Percentiles rank a stretch among this genome's conserved stretches.
Evolutionary conservation across 1,284 basidiomycete species (phyloP).

Genomic region (Athelia psychrophila): DNA sequence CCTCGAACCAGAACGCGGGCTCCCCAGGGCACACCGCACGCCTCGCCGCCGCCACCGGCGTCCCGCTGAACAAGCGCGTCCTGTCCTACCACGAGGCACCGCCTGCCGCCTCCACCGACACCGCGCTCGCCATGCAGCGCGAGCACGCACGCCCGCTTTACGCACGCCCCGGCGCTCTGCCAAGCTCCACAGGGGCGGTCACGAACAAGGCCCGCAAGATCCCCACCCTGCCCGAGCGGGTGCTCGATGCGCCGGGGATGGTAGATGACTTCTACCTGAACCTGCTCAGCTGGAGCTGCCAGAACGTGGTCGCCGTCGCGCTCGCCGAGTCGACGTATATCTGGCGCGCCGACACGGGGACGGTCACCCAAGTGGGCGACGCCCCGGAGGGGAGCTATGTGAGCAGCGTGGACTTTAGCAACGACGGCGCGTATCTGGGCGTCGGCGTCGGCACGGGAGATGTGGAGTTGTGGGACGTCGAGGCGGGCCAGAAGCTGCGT

Average conservation of each 20-base stretch:
- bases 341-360: conserved; percentile 91
- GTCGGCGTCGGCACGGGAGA: conserved; percentile 84
- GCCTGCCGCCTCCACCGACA: conserved; percentile 64
- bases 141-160: conserved; percentile 73
- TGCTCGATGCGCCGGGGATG: conserved; percentile 94
- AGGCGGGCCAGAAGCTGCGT: conserved; percentile 76
- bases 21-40: conserved; percentile 77
- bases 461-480: conserved; percentile 96
- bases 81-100: conserved; percentile 79
- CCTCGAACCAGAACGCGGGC: conserved; percentile 9
- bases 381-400: conserved; percentile 75
- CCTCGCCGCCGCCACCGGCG: conserved; percentile 68
- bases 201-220: conserved; percentile 77
- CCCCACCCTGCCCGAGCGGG: conserved; percentile 82
- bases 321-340: conserved; percentile 83
- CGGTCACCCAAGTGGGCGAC: conserved; percentile 76
- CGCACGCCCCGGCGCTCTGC: conserved; percentile 58
- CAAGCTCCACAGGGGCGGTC: conserved; percentile 56
- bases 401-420: conserved; percentile 82
- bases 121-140: conserved; percentile 67
- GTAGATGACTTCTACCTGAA: conserved; percentile 98
- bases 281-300: conserved; percentile 84
- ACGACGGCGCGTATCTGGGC: conserved; percentile 85
- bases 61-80: conserved; percentile 71
- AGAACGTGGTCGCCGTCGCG: conserved; percentile 88